Evolutionary conservation across 768 basidiomycete genomes (phyloP).

Genomic region (Albatrellus ellisii): DNA sequence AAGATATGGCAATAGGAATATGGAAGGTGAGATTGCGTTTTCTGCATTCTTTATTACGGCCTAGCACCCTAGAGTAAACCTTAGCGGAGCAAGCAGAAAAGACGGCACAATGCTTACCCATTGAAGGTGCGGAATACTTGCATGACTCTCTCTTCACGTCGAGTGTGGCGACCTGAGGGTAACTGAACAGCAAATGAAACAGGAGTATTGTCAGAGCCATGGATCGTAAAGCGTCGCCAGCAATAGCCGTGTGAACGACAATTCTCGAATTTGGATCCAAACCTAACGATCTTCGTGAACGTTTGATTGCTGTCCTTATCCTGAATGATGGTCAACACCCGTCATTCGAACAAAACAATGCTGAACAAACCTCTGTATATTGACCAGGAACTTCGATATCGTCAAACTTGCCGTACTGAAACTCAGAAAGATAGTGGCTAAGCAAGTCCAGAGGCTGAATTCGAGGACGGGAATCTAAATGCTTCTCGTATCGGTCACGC

Average conservation of each 20-base stretch:
- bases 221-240: slow-evolving; percentile 83
- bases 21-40: slow-evolving; percentile 90
- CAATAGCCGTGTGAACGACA: slow-evolving; percentile 76
- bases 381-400: slow-evolving; percentile 99
- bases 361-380: slow-evolving; percentile 87
- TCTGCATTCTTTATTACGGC: slow-evolving; percentile 82
- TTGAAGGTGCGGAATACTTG: slow-evolving; percentile 94
- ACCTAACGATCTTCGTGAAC: slow-evolving; percentile 84
- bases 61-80: slow-evolving; percentile 45
- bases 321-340: slow-evolving; percentile 26
- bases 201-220: slow-evolving; percentile 82
- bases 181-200: slow-evolving; percentile 88
- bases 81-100: not conserved
- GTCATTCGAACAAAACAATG: not conserved
- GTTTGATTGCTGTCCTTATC: slow-evolving; percentile 91
- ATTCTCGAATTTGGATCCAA: slow-evolving; percentile 83
- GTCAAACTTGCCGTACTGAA: slow-evolving; percentile 95
- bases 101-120: slow-evolving; percentile 35
- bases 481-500: slow-evolving; percentile 81
- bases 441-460: slow-evolving; percentile 74
- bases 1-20: slow-evolving; percentile 76
- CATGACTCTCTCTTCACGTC: slow-evolving; percentile 86
- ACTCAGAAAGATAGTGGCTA: slow-evolving; percentile 92
- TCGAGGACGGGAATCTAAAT: slow-evolving; percentile 72
- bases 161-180: slow-evolving; percentile 71